Evolutionary conservation across 306 rosid genomes (phyloP), one percentile per base, ranked within the genome.

Genomic region (Senna siamea): DNA sequence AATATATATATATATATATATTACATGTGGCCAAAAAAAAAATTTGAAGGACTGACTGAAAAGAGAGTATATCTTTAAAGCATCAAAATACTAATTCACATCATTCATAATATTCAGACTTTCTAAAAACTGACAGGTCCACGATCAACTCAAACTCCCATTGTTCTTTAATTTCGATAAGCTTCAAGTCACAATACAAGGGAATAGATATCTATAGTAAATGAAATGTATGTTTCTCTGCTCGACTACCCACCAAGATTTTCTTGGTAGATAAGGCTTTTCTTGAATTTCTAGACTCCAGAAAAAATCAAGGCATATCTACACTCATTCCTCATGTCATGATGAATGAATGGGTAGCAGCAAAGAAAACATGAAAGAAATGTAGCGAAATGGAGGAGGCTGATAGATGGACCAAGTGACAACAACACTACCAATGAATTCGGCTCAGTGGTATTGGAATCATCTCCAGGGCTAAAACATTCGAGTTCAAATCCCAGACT

Each of bases 261-360:
- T 60, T 37, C 50, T 4, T 50, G 69, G 52, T 63, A 63, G 69
- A 63, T 11, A 19, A 52, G 30, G 58, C 58, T 19, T 62, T 5
- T 63, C 69, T 63, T 63, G 84, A 78, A 81, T 78, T 82, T 75
- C 81, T 65, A 69, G 73, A 44, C 83, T 77, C 37, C 51, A 67
- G 79, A 70, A 69, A 74, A 58, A 79, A 66, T 80, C 84, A 70
- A 43, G 85, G 43, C n/a, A 64, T 43, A 75, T 68, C 81, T 75
- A 87, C 76, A 55, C 70, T 76, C 72, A 70, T 47, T 73, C 72
- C 56, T 73, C 69, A 55, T 72, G 81, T 26, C 30, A 26, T 26
- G 30, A 26, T 26, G 30, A n/a, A 80, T 80, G 77, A 46, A 74
- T 79, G 47, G 48, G 57, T 14, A 71, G 75, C 77, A 78, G 84